Evolutionary conservation across 2,329 filamentous ascomycete genomes (phyloP).

Genomic region (Exophiala phaeomuriformis): DNA sequence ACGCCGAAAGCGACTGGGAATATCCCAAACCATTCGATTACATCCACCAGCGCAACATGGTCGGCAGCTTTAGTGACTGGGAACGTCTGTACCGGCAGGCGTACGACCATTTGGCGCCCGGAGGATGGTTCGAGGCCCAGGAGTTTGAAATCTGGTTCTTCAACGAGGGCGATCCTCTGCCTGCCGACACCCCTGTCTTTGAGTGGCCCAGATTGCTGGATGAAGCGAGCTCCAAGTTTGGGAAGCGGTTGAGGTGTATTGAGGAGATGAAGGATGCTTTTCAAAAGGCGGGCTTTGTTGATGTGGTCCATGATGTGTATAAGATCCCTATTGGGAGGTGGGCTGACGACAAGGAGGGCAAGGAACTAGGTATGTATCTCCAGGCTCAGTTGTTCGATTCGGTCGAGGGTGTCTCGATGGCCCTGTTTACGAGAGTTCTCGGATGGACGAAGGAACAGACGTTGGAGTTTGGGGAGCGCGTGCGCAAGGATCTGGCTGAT

Average conservation of each 20-base stretch:
- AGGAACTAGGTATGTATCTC: slow-evolving; percentile 31
- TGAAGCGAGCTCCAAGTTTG: slow-evolving; percentile 4
- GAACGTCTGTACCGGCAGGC: slow-evolving; percentile 15
- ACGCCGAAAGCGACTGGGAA: slow-evolving; percentile 52
- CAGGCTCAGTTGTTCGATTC: slow-evolving; percentile 30
- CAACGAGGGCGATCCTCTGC: slow-evolving; percentile 27
- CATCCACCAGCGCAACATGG: slow-evolving; percentile 35
- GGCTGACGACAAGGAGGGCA: slow-evolving; percentile 27
- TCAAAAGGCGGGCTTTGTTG: slow-evolving; percentile 32
- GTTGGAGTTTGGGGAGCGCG: not conserved
- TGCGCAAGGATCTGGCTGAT: slow-evolving; percentile 9
- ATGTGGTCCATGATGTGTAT: slow-evolving; percentile 29
- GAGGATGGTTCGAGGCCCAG: slow-evolving; percentile 29
- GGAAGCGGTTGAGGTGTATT: slow-evolving; percentile 16
- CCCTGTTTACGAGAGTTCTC: slow-evolving; percentile 33
- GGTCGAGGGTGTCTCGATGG: slow-evolving; percentile 34
- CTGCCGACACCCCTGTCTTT: not conserved
- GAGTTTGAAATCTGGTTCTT: slow-evolving; percentile 20
- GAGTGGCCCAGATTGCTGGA: slow-evolving; percentile 6
- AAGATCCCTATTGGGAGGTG: slow-evolving; percentile 31
- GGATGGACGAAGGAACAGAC: slow-evolving; percentile 31
- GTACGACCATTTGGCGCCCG: slow-evolving; percentile 27
- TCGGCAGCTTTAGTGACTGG: slow-evolving; percentile 27
- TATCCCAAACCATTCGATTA: slow-evolving; percentile 51
- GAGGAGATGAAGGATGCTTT: slow-evolving; percentile 28